These are phyloP conservation scores for Halophytophthora polymorphica DNA, from an alignment of 352 stramenopile genomes.

Conservation along the genomic window DNA sequence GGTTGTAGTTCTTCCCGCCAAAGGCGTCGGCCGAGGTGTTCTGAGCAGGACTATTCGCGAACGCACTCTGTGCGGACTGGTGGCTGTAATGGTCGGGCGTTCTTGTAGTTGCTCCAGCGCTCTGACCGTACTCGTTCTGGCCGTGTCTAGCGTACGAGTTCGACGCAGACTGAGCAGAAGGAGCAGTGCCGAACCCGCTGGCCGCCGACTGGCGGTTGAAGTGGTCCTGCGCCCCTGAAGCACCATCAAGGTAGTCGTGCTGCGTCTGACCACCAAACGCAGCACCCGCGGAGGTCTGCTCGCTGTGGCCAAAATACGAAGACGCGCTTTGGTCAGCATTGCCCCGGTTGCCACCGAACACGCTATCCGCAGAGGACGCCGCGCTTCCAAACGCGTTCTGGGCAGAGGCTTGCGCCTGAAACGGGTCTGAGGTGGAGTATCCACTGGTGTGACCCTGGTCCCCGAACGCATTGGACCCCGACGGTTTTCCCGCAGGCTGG, in stretches of 20 bases:
- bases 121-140: slow-evolving; percentile 16
- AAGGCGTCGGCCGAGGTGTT: slow-evolving; percentile 5
- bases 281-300: slow-evolving; percentile 17
- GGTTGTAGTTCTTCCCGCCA: slow-evolving; percentile 11
- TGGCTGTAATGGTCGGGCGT: slow-evolving; percentile 5
- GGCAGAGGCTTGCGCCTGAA: slow-evolving; percentile 14
- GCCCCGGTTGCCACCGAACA: slow-evolving; percentile 11
- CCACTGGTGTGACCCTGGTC: slow-evolving; percentile 6
- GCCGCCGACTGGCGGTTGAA: slow-evolving; percentile 18
- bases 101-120: slow-evolving; percentile 1
- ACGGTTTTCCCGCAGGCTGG: not conserved
- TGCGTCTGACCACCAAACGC: slow-evolving; percentile 22
- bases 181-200: not conserved
- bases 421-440: slow-evolving; percentile 18
- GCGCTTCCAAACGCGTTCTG: slow-evolving; percentile 24
- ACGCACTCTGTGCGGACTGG: slow-evolving; percentile 4
- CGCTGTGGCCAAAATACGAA: slow-evolving; percentile 21
- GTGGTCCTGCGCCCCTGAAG: slow-evolving; percentile 1
- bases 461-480: slow-evolving; percentile 4
- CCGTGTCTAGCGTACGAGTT: slow-evolving; percentile 5
- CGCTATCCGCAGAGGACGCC: slow-evolving; percentile 12
- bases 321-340: slow-evolving; percentile 8
- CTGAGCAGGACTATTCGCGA: slow-evolving; percentile 5
- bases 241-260: slow-evolving; percentile 7
- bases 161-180: not conserved